Evolutionary conservation across 176 grass and related monocot species (phyloP), one percentile per base, ranked within the genome.

Genomic region (Aegilops longissima): DNA sequence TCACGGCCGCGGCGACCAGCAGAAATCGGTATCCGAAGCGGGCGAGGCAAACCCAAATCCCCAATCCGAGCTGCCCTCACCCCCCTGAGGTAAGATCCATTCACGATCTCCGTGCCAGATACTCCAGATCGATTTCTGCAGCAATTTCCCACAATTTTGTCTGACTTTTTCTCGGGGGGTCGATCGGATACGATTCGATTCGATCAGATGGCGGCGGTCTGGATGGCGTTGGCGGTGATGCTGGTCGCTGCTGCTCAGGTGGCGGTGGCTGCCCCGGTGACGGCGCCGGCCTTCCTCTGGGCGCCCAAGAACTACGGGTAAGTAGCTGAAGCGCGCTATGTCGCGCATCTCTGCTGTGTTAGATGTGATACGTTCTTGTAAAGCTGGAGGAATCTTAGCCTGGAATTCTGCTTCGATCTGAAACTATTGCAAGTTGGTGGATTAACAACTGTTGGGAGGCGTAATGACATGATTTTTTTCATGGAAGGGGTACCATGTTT

Each of bases 261-360:
- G 76, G 76, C 27, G 25, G 54, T 81, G 4, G 81, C 85, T 2
- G 69, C 49, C 16, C 64, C 9, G 42, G 42, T 44, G 42, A 44
- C 77, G 25, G 89, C 82, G 80, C 94, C 94, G 12, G 92, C 94
- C 39, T 96, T 96, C 88, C 87, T 96, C 68, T 96, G 94, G 94
- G 87, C 91, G 24, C 91, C 86, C 31, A 78, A 87, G 36, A 90
- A 91, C 90, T 93, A 93, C 45, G 86, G 93, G 91, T 93, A 89
- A 62, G 24, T 49, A 7, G 47, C 35, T 17, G 7, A 77, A 78
- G n/a, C 25, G n/a, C 51, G 18, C 16, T 54, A 54, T 18, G 51
- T 18, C 7, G 16, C 51, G 5, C 78, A 74, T 52, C 66, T 71
- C 73, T 16, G 56, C 39, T 74, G 33, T 17, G 38, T 62, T 86